A percentile compares a stretch with the other conserved stretches of the same genome.
These are phyloP conservation scores for Metschnikowia lachancei DNA, from an alignment of 805 yeast genomes.

Conservation along the genomic window DNA sequence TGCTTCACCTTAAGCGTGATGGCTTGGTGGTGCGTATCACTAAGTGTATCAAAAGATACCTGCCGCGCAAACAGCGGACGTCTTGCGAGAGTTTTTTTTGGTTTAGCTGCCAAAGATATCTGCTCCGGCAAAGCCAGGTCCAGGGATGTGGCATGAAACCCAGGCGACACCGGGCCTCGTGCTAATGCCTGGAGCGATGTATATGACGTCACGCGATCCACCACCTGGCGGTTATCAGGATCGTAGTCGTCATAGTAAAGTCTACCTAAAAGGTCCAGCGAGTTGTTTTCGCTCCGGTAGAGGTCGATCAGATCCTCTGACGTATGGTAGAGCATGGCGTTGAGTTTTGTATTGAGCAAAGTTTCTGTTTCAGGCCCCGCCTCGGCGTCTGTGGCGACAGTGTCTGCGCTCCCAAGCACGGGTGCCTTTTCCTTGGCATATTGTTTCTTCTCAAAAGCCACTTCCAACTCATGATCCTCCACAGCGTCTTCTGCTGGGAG, in stretches of 20 bases:
- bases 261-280: conserved; percentile 41
- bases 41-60: conserved; percentile 41
- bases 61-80: conserved; percentile 34
- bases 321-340: conserved; percentile 39
- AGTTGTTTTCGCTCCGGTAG: conserved; percentile 36
- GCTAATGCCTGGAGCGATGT: conserved; percentile 13
- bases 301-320: conserved; percentile 38
- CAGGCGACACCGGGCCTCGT: conserved; percentile 10
- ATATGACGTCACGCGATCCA: conserved; percentile 17
- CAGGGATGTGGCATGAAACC: conserved; percentile 14
- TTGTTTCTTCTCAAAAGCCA: conserved; percentile 12
- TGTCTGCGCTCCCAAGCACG: not conserved
- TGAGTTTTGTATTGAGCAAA: conserved; percentile 35
- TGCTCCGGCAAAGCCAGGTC: too few species aligned
- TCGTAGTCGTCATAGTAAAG: conserved; percentile 44
- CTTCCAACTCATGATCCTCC: conserved; percentile 9
- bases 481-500: not conserved
- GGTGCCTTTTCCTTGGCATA: conserved; percentile 20
- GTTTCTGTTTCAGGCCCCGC: conserved; percentile 28
- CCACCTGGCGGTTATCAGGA: conserved; percentile 24
- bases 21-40: conserved; percentile 32
- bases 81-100: too few species aligned
- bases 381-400: not conserved
- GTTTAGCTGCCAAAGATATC: too few species aligned
- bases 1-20: conserved; percentile 42